A percentile compares a stretch with the other conserved stretches of the same genome.
Conservation (phyloP, 306 rosid genomes). For the Abrus precatorius region DNA sequence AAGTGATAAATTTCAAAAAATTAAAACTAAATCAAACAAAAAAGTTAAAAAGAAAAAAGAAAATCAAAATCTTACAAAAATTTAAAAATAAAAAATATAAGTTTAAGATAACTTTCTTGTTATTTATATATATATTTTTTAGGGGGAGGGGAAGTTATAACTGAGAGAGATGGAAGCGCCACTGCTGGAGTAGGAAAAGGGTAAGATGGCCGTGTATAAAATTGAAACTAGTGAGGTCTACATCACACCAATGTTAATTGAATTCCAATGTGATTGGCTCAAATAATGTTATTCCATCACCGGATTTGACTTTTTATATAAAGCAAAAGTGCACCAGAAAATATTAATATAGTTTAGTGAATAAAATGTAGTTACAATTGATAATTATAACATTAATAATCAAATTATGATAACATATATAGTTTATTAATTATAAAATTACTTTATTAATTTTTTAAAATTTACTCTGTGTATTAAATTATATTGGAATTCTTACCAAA, state of each 20-base stretch:
- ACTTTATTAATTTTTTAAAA: no score
- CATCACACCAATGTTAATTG: neutral
- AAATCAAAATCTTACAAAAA: no score
- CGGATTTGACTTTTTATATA: neutral
- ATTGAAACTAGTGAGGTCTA: neutral
- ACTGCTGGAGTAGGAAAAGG: neutral
- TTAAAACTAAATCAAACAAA: no score
- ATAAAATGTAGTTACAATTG: neutral
- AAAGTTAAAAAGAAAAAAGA: no score
- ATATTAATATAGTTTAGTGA: neutral
- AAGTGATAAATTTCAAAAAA: no score
- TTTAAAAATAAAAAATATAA: no score
- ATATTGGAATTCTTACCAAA: no score
- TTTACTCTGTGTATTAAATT: no score
- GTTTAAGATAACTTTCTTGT: no score
- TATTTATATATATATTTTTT: neutral
- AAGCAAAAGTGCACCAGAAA: neutral
- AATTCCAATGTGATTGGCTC: neutral
- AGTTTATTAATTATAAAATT: no score
- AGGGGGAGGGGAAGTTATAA: neutral
- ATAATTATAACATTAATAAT: neutral
- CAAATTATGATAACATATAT: neutral
- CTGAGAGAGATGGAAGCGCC: neutral
- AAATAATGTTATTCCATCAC: neutral
- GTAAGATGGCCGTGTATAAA: neutral